These are phyloP conservation scores for Lantana camara DNA, from an alignment of 257 asterid genomes.

Conservation along the genomic window DNA sequence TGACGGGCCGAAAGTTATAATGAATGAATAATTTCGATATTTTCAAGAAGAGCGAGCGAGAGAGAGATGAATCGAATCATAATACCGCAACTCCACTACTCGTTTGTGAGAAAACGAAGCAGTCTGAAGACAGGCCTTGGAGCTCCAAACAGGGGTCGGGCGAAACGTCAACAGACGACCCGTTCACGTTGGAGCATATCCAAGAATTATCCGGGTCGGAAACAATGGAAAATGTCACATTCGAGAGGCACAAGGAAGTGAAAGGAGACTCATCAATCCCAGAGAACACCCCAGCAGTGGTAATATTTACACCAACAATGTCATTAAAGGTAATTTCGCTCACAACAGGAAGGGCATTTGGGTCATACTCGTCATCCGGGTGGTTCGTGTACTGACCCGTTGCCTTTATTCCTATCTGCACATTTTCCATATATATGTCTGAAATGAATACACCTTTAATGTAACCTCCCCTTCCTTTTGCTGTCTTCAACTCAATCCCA, in stretches of 20 bases:
- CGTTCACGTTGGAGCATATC: slow-evolving; percentile 58
- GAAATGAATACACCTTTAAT: slow-evolving; percentile 50
- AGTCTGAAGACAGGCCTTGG: slow-evolving; percentile 36
- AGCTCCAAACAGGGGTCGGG: slow-evolving; percentile 78
- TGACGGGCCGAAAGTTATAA: slow-evolving; percentile 26
- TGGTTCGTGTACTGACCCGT: slow-evolving; percentile 71
- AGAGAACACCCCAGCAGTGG: slow-evolving; percentile 60
- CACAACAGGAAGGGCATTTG: slow-evolving; percentile 65
- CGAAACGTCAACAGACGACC: slow-evolving; percentile 56
- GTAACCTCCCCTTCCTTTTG: slow-evolving; percentile 87
- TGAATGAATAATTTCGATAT: slow-evolving; percentile 42
- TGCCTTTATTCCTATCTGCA: slow-evolving; percentile 62
- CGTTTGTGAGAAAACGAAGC: slow-evolving; percentile 36
- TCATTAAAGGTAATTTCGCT: slow-evolving; percentile 55
- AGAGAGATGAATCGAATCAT: slow-evolving; percentile 27
- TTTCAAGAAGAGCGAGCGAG: slow-evolving; percentile 4
- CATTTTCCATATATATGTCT: slow-evolving; percentile 55
- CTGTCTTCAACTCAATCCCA: slow-evolving; percentile 74
- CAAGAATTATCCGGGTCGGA: slow-evolving; percentile 46
- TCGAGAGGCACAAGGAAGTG: slow-evolving; percentile 69
- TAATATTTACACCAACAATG: slow-evolving; percentile 63
- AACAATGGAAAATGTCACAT: slow-evolving; percentile 50
- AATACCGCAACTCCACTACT: slow-evolving; percentile 43
- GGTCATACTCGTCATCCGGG: slow-evolving; percentile 85
- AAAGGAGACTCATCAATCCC: slow-evolving; percentile 84